Evolutionary conservation across 441 rosid genomes (phyloP).

Genomic region (Biscutella laevigata): DNA sequence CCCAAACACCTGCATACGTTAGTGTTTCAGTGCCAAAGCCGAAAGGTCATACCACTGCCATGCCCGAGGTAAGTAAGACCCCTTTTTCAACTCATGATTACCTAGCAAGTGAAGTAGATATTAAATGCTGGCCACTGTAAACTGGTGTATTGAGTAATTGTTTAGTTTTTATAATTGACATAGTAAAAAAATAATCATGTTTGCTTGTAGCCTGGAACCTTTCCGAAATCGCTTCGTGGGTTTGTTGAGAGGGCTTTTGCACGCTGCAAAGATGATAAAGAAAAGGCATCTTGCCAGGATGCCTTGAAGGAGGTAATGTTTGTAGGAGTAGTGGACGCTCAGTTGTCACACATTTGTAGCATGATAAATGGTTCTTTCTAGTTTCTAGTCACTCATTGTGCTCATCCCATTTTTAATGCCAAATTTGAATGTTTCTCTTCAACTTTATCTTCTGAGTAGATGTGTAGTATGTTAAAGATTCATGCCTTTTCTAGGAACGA

Average conservation of each 20-base stretch:
- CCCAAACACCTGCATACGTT: slow-evolving; percentile 72
- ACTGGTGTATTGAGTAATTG: not conserved
- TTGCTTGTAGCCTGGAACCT: slow-evolving; percentile 53
- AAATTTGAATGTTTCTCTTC: slow-evolving; percentile 19
- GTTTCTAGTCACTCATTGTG: not conserved
- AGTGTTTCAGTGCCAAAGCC: slow-evolving; percentile 64
- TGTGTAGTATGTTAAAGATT: not conserved
- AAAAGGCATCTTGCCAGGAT: slow-evolving; percentile 57
- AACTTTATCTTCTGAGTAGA: slow-evolving; percentile 7
- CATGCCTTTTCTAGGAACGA: slow-evolving; percentile 6
- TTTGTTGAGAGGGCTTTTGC: slow-evolving; percentile 86
- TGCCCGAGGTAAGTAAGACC: slow-evolving; percentile 58
- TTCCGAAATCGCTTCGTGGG: slow-evolving; percentile 67
- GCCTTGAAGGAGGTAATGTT: slow-evolving; percentile 67
- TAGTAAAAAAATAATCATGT: slow-evolving; percentile 10
- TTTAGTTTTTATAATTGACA: not conserved
- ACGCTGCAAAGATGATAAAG: slow-evolving; percentile 71
- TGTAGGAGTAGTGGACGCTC: slow-evolving; percentile 5
- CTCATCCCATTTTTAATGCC: slow-evolving; percentile 2
- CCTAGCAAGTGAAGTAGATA: slow-evolving; percentile 18
- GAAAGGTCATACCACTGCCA: slow-evolving; percentile 54
- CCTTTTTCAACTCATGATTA: not conserved
- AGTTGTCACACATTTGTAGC: slow-evolving; percentile 11
- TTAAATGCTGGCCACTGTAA: not conserved
- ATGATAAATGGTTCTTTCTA: not conserved